phyloP scores from a whole-genome alignment of 2,329 filamentous ascomycete genomes.

The Fonsecaea monophora region DNA sequence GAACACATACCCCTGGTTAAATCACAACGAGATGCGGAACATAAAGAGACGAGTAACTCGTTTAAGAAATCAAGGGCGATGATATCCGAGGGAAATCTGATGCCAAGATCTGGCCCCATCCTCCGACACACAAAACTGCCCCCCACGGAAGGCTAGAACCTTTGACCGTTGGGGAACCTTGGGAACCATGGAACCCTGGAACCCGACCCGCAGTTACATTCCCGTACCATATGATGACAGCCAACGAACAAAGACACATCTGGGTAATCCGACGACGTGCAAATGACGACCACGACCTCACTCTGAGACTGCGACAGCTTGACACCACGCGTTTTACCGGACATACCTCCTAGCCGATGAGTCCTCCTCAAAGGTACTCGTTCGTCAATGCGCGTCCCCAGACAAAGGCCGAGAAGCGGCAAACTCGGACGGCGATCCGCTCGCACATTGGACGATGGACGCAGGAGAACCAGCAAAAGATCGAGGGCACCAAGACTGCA shows the following conservation, averaged over 20 bases:
- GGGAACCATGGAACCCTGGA: neutral
- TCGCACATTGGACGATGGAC: constrained; percentile 26
- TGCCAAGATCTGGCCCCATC: neutral
- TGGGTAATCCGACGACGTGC: neutral
- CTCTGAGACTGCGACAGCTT: neutral
- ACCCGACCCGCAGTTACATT: constrained; percentile 6
- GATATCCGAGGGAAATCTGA: neutral
- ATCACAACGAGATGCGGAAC: neutral
- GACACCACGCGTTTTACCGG: neutral
- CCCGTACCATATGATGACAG: constrained; percentile 1
- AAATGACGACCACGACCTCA: neutral
- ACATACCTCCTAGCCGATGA: constrained; percentile 6
- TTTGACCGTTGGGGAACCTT: neutral
- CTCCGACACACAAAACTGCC: neutral
- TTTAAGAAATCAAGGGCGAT: neutral
- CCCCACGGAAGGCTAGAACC: neutral
- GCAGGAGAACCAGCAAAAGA: constrained; percentile 21
- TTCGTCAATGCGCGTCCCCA: constrained; percentile 24
- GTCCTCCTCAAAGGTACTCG: constrained; percentile 21
- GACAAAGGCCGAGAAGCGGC: constrained; percentile 22
- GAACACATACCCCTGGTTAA: neutral
- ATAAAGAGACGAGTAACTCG: neutral
- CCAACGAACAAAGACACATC: neutral
- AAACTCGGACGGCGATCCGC: constrained; percentile 20
- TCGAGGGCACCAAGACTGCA: constrained; percentile 3